A percentile compares a stretch with the other conserved stretches of the same genome.
Evolutionary conservation across 495 filamentous ascomycete genomes (phyloP).

Genomic region (Neurospora intermedia): DNA sequence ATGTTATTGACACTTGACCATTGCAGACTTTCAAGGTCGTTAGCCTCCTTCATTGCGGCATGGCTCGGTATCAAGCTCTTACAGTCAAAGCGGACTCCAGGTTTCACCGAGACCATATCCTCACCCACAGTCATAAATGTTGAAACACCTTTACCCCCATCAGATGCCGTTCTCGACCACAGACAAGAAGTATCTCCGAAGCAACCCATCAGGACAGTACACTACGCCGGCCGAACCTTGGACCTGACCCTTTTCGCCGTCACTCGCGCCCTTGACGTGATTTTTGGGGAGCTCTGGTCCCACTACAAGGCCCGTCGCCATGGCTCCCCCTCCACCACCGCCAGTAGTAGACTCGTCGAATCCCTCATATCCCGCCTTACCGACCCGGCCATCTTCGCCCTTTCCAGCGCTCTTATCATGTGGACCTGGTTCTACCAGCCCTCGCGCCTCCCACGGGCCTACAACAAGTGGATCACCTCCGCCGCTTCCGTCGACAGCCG

Average conservation of each 20-base stretch:
- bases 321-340: constrained; percentile 34
- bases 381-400: constrained; percentile 65
- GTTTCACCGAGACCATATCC: constrained; percentile 26
- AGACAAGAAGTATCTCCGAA: not conserved
- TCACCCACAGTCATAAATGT: not conserved
- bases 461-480: constrained; percentile 76
- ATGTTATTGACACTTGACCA: not conserved
- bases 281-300: constrained; percentile 57
- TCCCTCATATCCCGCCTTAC: constrained; percentile 39
- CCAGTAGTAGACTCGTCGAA: constrained; percentile 23
- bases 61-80: constrained; percentile 40
- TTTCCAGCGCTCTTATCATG: constrained; percentile 75
- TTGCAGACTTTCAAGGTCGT: constrained; percentile 33
- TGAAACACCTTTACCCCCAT: not conserved
- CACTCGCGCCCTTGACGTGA: constrained; percentile 62
- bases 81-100: constrained; percentile 33
- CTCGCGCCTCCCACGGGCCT: constrained; percentile 56
- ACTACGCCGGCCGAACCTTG: constrained; percentile 65
- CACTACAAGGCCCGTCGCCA: constrained; percentile 28
- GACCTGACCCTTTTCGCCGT: constrained; percentile 79
- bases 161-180: not conserved
- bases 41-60: constrained; percentile 39
- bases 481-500: constrained; percentile 72
- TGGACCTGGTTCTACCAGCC: constrained; percentile 81
- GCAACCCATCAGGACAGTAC: constrained; percentile 17